Conservation (phyloP, 306 rosid genomes). For the Argentina anserina region DNA sequence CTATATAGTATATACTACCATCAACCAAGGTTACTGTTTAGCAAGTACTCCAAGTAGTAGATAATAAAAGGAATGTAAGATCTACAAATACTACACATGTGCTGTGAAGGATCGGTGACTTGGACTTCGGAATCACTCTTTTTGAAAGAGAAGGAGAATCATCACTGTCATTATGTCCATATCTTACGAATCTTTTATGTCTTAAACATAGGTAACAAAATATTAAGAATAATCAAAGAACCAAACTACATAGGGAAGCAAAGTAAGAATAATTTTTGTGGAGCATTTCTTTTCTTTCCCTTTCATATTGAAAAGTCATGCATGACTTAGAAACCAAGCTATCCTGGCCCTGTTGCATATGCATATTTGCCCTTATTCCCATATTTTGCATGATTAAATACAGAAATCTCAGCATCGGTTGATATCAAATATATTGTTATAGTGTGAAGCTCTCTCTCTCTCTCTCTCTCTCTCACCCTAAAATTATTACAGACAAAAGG, state of each 20-base stretch:
- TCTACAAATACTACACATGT: no score
- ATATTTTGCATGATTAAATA: not conserved
- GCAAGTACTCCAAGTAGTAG: no score
- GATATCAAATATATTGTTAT: not conserved
- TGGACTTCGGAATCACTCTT: no score
- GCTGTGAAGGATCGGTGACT: no score
- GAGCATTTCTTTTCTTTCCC: not conserved
- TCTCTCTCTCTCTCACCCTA: not conserved
- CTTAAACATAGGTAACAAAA: not conserved
- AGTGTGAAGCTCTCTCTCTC: not conserved
- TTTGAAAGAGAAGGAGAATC: no score
- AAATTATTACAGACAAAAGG: not conserved
- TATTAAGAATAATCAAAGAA: not conserved
- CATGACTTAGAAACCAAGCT: not conserved
- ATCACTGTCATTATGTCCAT: not conserved
- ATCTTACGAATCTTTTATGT: not conserved
- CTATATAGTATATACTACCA: no score
- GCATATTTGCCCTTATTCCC: not conserved
- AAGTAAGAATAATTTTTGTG: not conserved
- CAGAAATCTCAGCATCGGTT: not conserved
- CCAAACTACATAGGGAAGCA: not conserved
- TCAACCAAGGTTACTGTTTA: no score
- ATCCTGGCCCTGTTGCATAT: not conserved
- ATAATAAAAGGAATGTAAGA: no score
- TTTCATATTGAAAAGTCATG: not conserved